These are phyloP conservation scores for Penicillium coffeae DNA, from an alignment of 495 filamentous ascomycete genomes.

Conservation along the genomic window DNA sequence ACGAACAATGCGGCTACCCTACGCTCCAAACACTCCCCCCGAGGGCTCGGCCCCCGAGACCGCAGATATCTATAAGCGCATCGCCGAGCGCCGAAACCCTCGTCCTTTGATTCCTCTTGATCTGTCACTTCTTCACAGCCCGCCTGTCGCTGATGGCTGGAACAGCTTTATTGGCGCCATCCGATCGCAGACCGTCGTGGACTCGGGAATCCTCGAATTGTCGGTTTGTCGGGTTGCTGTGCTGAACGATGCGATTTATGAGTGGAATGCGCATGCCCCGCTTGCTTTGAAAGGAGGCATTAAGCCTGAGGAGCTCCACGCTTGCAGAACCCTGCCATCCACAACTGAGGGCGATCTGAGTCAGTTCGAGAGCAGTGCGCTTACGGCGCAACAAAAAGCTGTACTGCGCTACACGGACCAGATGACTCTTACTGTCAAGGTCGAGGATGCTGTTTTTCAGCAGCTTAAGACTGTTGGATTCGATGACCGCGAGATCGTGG, in stretches of 20 bases:
- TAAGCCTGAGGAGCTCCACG: slow-evolving; percentile 39
- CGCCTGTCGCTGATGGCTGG: slow-evolving; percentile 69
- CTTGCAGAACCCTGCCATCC: slow-evolving; percentile 37
- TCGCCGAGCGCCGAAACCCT: slow-evolving; percentile 57
- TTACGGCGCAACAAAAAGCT: slow-evolving; percentile 62
- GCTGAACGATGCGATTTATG: slow-evolving; percentile 69
- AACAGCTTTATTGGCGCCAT: slow-evolving; percentile 71
- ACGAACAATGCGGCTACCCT: slow-evolving; percentile 62
- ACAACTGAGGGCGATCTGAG: slow-evolving; percentile 27
- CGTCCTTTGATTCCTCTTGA: slow-evolving; percentile 64
- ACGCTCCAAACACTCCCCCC: slow-evolving; percentile 52
- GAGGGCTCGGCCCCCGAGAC: slow-evolving; percentile 27
- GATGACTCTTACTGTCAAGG: slow-evolving; percentile 46
- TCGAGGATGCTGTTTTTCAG: slow-evolving; percentile 59
- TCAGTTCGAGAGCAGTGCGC: slow-evolving; percentile 27
- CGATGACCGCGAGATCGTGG: slow-evolving; percentile 59
- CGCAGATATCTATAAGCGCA: slow-evolving; percentile 54
- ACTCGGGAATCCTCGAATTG: slow-evolving; percentile 49
- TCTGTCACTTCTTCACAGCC: slow-evolving; percentile 65
- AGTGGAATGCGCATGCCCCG: slow-evolving; percentile 75
- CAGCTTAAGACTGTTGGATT: slow-evolving; percentile 46
- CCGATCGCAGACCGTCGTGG: slow-evolving; percentile 60
- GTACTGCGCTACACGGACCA: slow-evolving; percentile 49
- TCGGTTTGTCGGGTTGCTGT: slow-evolving; percentile 59
- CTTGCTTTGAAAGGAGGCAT: slow-evolving; percentile 48